Conservation (phyloP, 2,329 filamentous ascomycete species). For the Stagonosporopsis vannaccii region DNA sequence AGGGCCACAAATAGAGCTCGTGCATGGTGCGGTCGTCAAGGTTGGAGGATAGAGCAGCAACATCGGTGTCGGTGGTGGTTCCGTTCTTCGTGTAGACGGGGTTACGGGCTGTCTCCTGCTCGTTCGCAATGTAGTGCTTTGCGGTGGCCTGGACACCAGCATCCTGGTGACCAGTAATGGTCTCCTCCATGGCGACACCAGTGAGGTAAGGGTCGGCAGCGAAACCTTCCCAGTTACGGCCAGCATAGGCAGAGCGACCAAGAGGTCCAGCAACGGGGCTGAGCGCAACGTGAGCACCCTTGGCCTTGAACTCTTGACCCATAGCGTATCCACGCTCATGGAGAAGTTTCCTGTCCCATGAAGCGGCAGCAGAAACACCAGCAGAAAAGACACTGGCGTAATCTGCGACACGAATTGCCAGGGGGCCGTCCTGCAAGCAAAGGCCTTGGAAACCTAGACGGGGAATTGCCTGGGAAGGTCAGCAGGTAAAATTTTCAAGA, state of each 20-base stretch:
- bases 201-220: constrained; percentile 54
- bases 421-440: constrained; percentile 51
- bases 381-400: constrained; percentile 51
- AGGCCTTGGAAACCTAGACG: constrained; percentile 51
- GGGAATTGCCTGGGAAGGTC: constrained; percentile 31
- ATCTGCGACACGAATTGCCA: constrained; percentile 46
- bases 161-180: constrained; percentile 51
- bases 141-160: constrained; percentile 53
- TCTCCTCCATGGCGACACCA: constrained; percentile 51
- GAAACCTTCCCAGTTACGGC: constrained; percentile 57
- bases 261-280: constrained; percentile 60
- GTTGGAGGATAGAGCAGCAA: constrained; percentile 67
- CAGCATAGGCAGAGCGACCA: constrained; percentile 51
- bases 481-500: not conserved
- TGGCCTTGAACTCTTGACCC: constrained; percentile 45
- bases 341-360: constrained; percentile 51
- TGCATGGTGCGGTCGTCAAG: constrained; percentile 71
- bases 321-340: constrained; percentile 49
- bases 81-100: constrained; percentile 65
- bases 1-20: constrained; percentile 72
- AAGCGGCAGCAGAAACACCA: constrained; percentile 46
- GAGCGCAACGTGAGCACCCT: constrained; percentile 53
- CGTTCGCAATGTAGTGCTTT: constrained; percentile 67
- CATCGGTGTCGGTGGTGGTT: constrained; percentile 48
- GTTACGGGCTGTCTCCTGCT: constrained; percentile 62